Evolutionary conservation across 192 early-diverging fungal species (phyloP).

Genomic region (Coemansia sp.): DNA sequence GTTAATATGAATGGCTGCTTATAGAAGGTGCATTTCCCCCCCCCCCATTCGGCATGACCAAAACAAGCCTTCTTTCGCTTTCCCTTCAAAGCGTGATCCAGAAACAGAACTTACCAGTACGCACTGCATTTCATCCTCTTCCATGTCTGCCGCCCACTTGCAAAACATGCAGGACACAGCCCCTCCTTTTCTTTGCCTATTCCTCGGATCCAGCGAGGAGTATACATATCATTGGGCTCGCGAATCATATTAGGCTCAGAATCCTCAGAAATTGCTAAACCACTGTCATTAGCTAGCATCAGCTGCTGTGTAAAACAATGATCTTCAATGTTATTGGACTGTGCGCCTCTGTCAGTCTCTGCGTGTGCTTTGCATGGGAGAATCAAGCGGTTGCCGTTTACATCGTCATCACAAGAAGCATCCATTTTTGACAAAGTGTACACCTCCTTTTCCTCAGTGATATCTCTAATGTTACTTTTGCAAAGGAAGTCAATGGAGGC

Average conservation of each 20-base stretch:
- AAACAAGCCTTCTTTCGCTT: background rate
- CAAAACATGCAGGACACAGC: conserved; percentile 52
- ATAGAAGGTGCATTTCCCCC: background rate
- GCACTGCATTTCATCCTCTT: conserved; percentile 57
- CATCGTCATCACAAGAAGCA: background rate
- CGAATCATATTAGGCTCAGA: conserved; percentile 45
- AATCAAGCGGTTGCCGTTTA: background rate
- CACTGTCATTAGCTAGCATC: background rate
- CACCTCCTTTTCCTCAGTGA: no score
- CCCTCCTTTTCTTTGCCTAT: conserved; percentile 53
- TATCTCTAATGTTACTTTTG: background rate
- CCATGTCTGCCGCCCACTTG: conserved; percentile 35
- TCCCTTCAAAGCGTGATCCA: background rate
- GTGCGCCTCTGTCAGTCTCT: background rate
- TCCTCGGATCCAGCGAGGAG: conserved; percentile 56
- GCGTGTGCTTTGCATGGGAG: conserved; percentile 1
- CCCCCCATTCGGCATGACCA: background rate
- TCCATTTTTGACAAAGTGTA: background rate
- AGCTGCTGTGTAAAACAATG: background rate
- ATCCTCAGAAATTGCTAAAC: background rate
- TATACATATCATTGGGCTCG: conserved; percentile 50
- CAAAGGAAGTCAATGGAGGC: background rate
- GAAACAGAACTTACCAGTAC: conserved; percentile 48
- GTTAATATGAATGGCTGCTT: background rate
- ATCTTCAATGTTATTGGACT: background rate